phyloP scores from a whole-genome alignment of 495 filamentous ascomycete species.

The Penicillium pulvis region DNA sequence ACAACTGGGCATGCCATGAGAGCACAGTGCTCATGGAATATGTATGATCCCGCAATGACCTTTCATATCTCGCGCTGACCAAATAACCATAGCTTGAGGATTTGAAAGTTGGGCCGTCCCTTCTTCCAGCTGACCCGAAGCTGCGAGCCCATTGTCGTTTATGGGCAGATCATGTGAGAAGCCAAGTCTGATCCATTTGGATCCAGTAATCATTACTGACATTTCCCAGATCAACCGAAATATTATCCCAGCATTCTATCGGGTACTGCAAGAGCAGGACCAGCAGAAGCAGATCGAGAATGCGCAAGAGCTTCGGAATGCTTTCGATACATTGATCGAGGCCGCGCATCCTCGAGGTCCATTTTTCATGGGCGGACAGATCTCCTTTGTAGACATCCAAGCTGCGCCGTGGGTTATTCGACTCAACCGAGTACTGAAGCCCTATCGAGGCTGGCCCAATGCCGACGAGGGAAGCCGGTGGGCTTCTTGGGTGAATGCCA shows the following conservation, averaged over 20 bases:
- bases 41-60: conserved; percentile 39
- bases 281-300: conserved; percentile 61
- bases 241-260: conserved; percentile 82
- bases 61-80: conserved; percentile 11
- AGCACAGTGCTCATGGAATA: conserved; percentile 91
- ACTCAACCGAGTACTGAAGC: conserved; percentile 69
- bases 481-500: conserved; percentile 77
- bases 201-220: conserved; percentile 19
- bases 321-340: conserved; percentile 72
- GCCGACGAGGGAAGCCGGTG: conserved; percentile 70
- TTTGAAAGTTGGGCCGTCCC: conserved; percentile 56
- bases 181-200: background rate
- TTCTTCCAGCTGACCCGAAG: conserved; percentile 67
- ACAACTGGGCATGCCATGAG: conserved; percentile 86
- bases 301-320: conserved; percentile 65
- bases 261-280: conserved; percentile 72
- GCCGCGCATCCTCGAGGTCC: conserved; percentile 72
- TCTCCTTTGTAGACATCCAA: conserved; percentile 84
- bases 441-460: conserved; percentile 80
- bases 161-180: conserved; percentile 83
- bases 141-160: conserved; percentile 76
- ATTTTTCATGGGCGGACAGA: conserved; percentile 72
- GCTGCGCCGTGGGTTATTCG: conserved; percentile 87
- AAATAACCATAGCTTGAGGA: conserved; percentile 69
- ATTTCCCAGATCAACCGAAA: conserved; percentile 71